A percentile compares a stretch with the other conserved stretches of the same genome.
Conservation (phyloP, 768 basidiomycete genomes). For the Floccularia luteovirens region DNA sequence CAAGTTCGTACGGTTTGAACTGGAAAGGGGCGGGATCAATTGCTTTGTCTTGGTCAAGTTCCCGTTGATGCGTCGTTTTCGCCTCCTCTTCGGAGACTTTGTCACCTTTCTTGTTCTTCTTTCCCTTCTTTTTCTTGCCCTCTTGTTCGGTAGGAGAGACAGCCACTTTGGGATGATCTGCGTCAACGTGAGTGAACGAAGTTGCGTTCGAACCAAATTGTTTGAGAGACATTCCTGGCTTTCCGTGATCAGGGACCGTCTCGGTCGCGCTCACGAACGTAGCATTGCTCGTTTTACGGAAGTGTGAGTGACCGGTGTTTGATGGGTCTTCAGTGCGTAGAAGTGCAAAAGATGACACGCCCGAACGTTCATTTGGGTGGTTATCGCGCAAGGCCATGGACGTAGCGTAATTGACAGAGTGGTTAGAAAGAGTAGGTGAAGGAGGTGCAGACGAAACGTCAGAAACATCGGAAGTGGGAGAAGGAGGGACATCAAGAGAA, state of each 20-base stretch:
- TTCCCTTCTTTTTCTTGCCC: constrained; percentile 15
- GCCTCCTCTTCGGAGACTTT: constrained; percentile 14
- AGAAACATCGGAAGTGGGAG: constrained; percentile 16
- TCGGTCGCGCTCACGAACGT: constrained; percentile 45
- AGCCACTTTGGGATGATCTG: too few species aligned
- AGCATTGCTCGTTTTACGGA: constrained; percentile 50
- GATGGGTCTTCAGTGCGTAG: constrained; percentile 28
- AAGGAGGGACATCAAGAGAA: constrained; percentile 8
- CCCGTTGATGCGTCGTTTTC: constrained; percentile 23
- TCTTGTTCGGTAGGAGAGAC: too few species aligned
- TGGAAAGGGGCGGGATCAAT: constrained; percentile 64
- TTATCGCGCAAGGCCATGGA: constrained; percentile 61
- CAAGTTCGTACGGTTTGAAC: constrained; percentile 69
- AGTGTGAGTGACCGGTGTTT: constrained; percentile 23
- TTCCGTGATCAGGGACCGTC: constrained; percentile 40
- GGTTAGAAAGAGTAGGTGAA: constrained; percentile 69
- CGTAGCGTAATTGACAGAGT: constrained; percentile 49
- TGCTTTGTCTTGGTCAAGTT: constrained; percentile 28
- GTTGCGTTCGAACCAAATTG: constrained; percentile 31
- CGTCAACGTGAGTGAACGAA: constrained; percentile 24
- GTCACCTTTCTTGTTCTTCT: constrained; percentile 14
- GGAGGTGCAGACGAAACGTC: constrained; percentile 40
- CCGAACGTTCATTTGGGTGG: constrained; percentile 49
- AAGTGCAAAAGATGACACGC: constrained; percentile 42
- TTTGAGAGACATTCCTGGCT: constrained; percentile 19